Evolutionary conservation across 2,329 filamentous ascomycete species (phyloP), one percentile per base, ranked within the genome.

Genomic region (Diaporthe sp.): DNA sequence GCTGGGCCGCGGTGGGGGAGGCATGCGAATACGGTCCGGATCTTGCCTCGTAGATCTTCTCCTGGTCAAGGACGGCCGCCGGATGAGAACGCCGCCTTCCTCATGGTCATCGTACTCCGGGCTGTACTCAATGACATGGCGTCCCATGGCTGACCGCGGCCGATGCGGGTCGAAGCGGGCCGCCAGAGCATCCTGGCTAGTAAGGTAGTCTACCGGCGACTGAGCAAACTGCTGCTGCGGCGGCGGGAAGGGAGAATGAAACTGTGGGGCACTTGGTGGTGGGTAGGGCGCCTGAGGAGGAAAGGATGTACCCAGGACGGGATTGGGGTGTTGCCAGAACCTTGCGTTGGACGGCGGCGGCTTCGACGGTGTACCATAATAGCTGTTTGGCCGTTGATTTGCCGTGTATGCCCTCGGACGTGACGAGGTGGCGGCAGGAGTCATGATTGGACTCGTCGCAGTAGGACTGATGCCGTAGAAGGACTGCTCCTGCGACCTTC

Each of bases 1-100:
- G 67, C 79, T 80, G 12, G 85, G 86, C 20, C 87, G 82, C 65
- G 81, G 81, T 5, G 88, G 88, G 15, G 88, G 88, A 31, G 89
- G 88, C 88, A 90, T 89, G 42, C 84, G 83, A 68, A 79, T 82
- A 44, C 86, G 84, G 71, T 88, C 87, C 1, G 89, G 86, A 0
- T 87, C 84, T 85, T 87, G 72, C 77, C 80, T 78, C 80, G 71
- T 58, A 28, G 68, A 73, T 13, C 49, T 60, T 28, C 76, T 83
- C 79, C 82, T 85, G 17, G 82, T 82, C 47, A 83, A 80, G 1
- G 88, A 89, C n/a, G 85, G 78, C 31, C 87, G 86, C 37, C 88
- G 84, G 7, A 82, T 65, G 1, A 87, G 76, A 4, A 80, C 81
- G 17, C 83, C 81, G 3, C 83, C 80, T 39, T 84, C 81, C 6